phyloP scores from a whole-genome alignment of 2,329 filamentous ascomycete species.

The Colletotrichum chrysophilum region DNA sequence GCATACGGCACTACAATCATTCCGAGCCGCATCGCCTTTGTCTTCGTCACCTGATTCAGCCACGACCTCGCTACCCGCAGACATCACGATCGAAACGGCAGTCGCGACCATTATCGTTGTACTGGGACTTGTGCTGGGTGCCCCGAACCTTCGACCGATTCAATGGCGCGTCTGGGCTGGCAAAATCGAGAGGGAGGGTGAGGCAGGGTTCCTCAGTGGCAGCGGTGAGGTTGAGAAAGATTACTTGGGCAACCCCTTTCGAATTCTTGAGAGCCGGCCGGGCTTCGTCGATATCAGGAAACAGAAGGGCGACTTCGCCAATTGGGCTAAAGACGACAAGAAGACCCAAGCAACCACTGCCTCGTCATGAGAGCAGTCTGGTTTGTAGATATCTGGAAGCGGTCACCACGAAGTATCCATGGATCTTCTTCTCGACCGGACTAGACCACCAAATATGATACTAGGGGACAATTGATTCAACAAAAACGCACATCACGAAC shows the following conservation, averaged over 20 bases:
- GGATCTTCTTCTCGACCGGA: not conserved
- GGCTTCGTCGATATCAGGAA: slow-evolving; percentile 90
- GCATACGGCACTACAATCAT: slow-evolving; percentile 76
- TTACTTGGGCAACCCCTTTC: slow-evolving; percentile 80
- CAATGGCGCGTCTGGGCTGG: slow-evolving; percentile 83
- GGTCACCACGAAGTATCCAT: not conserved
- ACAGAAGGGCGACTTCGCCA: slow-evolving; percentile 77
- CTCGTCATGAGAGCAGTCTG: not conserved
- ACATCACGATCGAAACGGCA: slow-evolving; percentile 88
- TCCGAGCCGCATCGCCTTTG: slow-evolving; percentile 41
- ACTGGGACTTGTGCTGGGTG: slow-evolving; percentile 79
- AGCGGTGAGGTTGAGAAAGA: slow-evolving; percentile 72
- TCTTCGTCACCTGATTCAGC: slow-evolving; percentile 49
- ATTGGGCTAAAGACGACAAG: slow-evolving; percentile 64
- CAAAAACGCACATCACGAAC: not conserved
- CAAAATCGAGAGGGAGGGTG: slow-evolving; percentile 80
- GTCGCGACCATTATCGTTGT: slow-evolving; percentile 81
- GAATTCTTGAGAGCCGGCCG: slow-evolving; percentile 76
- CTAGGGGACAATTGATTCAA: not conserved
- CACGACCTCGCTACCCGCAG: slow-evolving; percentile 70
- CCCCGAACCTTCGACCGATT: slow-evolving; percentile 82
- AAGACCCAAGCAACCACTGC: slow-evolving; percentile 13
- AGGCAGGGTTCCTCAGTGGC: slow-evolving; percentile 59
- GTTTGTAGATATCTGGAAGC: not conserved
- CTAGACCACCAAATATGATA: not conserved